phyloP scores from a whole-genome alignment of 2,329 filamentous ascomycete genomes.

The Sclerotiophoma versabilis region DNA sequence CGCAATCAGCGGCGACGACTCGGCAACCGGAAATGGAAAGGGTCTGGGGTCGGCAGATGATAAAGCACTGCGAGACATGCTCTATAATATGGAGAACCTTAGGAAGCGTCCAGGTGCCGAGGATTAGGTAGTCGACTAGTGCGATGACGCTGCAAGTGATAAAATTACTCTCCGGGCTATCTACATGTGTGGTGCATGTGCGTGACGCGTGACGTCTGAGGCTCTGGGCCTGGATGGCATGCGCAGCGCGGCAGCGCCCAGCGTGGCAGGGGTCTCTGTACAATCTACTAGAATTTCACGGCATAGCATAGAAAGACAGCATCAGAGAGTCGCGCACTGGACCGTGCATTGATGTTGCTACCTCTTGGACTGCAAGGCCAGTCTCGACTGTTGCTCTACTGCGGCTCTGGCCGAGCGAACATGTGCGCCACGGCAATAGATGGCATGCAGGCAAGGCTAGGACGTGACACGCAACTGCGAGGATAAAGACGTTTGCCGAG shows the following conservation, averaged over 20 bases:
- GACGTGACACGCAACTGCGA: not conserved
- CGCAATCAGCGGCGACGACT: slow-evolving; percentile 7
- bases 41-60: slow-evolving; percentile 34
- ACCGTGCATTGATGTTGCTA: not conserved
- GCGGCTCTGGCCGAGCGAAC: not conserved
- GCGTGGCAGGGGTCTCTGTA: slow-evolving; percentile 2
- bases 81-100: slow-evolving; percentile 58
- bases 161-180: slow-evolving; percentile 7
- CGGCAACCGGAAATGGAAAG: slow-evolving; percentile 24
- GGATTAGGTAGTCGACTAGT: slow-evolving; percentile 33
- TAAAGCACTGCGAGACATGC: slow-evolving; percentile 52
- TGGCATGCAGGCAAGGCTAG: not conserved
- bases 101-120: slow-evolving; percentile 56
- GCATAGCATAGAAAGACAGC: too few relatives aligned
- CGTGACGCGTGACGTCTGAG: slow-evolving; percentile 20
- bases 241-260: slow-evolving; percentile 7
- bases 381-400: not conserved
- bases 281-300: not conserved
- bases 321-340: not conserved
- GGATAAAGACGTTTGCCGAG: slow-evolving; percentile 6
- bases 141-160: slow-evolving; percentile 10
- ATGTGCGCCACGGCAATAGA: not conserved
- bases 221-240: slow-evolving; percentile 22
- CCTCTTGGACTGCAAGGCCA: not conserved
- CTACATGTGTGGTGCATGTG: slow-evolving; percentile 1